A percentile compares a stretch with the other conserved stretches of the same genome.
phyloP scores from a whole-genome alignment of 345 rosid genomes.

The Eucalyptus pauciflora region DNA sequence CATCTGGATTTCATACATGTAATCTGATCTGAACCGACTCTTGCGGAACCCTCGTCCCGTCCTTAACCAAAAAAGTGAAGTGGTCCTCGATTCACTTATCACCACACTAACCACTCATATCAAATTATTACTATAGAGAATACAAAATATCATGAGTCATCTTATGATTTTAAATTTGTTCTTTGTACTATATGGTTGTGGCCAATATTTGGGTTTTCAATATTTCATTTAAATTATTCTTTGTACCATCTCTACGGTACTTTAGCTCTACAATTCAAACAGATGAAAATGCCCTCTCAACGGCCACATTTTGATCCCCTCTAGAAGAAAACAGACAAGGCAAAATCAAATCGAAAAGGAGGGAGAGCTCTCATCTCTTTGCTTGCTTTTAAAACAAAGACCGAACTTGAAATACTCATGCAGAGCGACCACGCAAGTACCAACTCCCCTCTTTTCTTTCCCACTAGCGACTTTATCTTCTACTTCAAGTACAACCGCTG shows the following conservation, averaged over 20 bases:
- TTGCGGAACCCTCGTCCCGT: not conserved
- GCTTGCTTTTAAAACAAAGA: constrained; percentile 8
- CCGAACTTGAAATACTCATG: not conserved
- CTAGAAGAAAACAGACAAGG: not conserved
- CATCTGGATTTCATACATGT: not conserved
- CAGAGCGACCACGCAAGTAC: constrained; percentile 18
- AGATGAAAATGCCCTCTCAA: constrained; percentile 54
- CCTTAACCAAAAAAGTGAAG: not conserved
- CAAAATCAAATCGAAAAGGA: constrained; percentile 7
- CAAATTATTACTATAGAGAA: not conserved
- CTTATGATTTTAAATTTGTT: not conserved
- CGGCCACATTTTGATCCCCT: constrained; percentile 19
- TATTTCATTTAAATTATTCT: not conserved
- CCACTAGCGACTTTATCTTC: constrained; percentile 24
- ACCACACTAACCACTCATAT: not conserved
- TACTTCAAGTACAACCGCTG: constrained; percentile 46
- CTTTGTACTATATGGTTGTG: not conserved
- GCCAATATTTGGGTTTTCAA: not conserved
- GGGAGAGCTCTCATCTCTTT: constrained; percentile 10
- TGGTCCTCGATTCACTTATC: not conserved
- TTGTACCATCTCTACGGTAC: not conserved
- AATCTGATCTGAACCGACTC: not conserved
- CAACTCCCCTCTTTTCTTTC: not conserved
- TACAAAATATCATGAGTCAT: not conserved
- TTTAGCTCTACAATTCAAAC: not conserved